A percentile compares a stretch with the other conserved stretches of the same genome.
Evolutionary conservation across 2,329 filamentous ascomycete genomes (phyloP).

Genomic region (Pezicula radicicola): DNA sequence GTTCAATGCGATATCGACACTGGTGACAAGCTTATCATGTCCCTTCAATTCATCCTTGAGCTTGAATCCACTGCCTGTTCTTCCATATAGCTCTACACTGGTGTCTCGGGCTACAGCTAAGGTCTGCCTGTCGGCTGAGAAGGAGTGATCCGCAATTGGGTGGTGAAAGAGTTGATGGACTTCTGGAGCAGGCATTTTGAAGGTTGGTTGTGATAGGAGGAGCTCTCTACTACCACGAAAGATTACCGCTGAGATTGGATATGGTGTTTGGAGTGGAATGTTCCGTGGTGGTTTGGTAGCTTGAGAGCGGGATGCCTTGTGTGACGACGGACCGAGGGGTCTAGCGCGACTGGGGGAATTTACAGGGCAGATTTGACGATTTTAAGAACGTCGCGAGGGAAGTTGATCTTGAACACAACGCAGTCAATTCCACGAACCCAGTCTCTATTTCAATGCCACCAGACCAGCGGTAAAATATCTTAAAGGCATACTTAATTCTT

Average conservation of each 20-base stretch:
- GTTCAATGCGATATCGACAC: constrained; percentile 89
- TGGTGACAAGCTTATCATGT: constrained; percentile 95
- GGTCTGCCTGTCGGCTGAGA: constrained; percentile 85
- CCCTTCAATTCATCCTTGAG: constrained; percentile 91
- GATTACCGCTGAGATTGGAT: background rate
- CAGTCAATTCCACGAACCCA: background rate
- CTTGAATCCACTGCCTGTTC: constrained; percentile 70
- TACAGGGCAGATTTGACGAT: background rate
- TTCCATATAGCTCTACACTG: constrained; percentile 82
- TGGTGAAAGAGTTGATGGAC: constrained; percentile 96
- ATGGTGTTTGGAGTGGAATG: constrained; percentile 1
- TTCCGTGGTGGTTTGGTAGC: constrained; percentile 4
- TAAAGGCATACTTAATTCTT: background rate
- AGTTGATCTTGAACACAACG: background rate
- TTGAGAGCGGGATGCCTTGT: background rate
- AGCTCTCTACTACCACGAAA: constrained; percentile 91
- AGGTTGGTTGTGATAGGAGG: constrained; percentile 68
- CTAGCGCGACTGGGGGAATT: background rate
- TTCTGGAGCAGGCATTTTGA: constrained; percentile 78
- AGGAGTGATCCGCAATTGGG: constrained; percentile 96
- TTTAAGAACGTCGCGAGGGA: background rate
- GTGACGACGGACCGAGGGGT: constrained; percentile 3
- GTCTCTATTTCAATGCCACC: constrained; percentile 2
- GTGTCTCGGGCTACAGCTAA: constrained; percentile 91
- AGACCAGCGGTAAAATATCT: background rate